Conservation (phyloP, 2,329 filamentous ascomycete species). For the Plectosphaerella cucumerina region DNA sequence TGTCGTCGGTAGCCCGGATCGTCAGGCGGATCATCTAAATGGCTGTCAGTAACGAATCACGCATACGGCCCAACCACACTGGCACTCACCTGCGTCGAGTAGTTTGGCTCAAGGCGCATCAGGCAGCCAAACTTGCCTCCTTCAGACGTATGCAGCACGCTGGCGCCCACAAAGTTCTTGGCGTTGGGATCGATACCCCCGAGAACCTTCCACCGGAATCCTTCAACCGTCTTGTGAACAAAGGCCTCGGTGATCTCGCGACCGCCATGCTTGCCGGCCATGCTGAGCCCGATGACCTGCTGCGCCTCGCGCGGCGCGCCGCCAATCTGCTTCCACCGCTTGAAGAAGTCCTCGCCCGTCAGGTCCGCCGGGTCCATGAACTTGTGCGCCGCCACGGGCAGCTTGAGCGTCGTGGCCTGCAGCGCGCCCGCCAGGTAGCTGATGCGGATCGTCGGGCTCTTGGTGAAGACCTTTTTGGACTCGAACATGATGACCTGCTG, state of each 20-base stretch:
- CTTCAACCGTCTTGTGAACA: constrained; percentile 69
- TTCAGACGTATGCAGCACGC: constrained; percentile 76
- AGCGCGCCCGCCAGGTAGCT: constrained; percentile 92
- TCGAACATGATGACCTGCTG: constrained; percentile 97
- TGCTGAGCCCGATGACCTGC: constrained; percentile 68
- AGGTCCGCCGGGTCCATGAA: constrained; percentile 94
- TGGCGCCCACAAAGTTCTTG: constrained; percentile 91
- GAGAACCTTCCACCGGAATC: constrained; percentile 86
- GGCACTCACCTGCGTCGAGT: constrained; percentile 70
- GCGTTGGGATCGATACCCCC: constrained; percentile 84
- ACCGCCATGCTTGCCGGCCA: constrained; percentile 45
- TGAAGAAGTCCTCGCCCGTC: constrained; percentile 92
- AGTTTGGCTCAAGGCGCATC: constrained; percentile 91
- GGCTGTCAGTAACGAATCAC: constrained; percentile 13
- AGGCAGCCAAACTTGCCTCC: constrained; percentile 93
- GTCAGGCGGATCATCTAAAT: constrained; percentile 92
- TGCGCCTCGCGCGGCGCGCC: constrained; percentile 84
- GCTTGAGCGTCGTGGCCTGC: constrained; percentile 85
- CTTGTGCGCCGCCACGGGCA: constrained; percentile 86
- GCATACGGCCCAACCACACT: background rate
- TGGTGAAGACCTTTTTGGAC: constrained; percentile 73
- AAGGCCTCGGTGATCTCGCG: constrained; percentile 67
- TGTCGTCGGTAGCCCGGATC: constrained; percentile 88
- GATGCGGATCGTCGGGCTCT: constrained; percentile 86
- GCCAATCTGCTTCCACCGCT: constrained; percentile 98